Conservation (phyloP, 1,284 basidiomycete genomes). For the Apiotrichum laibachii region DNA sequence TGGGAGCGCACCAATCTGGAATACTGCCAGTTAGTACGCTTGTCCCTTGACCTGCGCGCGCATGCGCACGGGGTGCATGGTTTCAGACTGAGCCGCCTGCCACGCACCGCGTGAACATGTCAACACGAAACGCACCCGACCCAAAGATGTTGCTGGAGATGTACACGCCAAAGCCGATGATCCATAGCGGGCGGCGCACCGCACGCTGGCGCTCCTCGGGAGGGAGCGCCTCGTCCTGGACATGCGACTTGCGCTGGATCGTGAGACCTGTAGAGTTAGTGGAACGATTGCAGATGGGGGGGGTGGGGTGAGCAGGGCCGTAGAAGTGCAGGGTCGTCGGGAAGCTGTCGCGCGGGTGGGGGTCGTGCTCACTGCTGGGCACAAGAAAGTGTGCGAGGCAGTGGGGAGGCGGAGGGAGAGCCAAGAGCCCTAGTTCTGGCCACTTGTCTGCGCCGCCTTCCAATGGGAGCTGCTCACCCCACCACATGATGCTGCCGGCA, state of each 20-base stretch:
- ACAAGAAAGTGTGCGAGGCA: too few relatives aligned
- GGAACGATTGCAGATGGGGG: not conserved
- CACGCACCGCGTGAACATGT: too few relatives aligned
- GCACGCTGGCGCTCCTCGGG: slow-evolving; percentile 64
- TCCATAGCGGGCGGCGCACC: slow-evolving; percentile 76
- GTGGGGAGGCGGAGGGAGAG: too few relatives aligned
- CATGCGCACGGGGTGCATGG: not conserved
- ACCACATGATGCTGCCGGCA: too few relatives aligned
- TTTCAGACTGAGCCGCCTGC: not conserved
- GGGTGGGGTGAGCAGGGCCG: too few relatives aligned
- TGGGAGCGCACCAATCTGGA: slow-evolving; percentile 90
- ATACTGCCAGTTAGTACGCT: slow-evolving; percentile 55
- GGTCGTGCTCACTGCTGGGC: too few relatives aligned
- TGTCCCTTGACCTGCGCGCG: not conserved
- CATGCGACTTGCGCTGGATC: slow-evolving; percentile 91
- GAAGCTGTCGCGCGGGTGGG: too few relatives aligned
- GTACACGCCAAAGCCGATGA: slow-evolving; percentile 79
- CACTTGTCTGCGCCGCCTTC: too few relatives aligned
- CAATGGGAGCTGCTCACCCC: too few relatives aligned
- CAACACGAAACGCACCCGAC: slow-evolving; percentile 12
- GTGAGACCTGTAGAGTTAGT: slow-evolving; percentile 62
- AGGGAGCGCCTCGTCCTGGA: slow-evolving; percentile 74
- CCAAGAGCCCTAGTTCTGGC: too few relatives aligned
- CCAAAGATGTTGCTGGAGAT: slow-evolving; percentile 85
- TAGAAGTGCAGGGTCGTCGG: not conserved